Base-by-base conservation (phyloP, 768 basidiomycete species). In the Auriscalpium microsporum region DNA sequence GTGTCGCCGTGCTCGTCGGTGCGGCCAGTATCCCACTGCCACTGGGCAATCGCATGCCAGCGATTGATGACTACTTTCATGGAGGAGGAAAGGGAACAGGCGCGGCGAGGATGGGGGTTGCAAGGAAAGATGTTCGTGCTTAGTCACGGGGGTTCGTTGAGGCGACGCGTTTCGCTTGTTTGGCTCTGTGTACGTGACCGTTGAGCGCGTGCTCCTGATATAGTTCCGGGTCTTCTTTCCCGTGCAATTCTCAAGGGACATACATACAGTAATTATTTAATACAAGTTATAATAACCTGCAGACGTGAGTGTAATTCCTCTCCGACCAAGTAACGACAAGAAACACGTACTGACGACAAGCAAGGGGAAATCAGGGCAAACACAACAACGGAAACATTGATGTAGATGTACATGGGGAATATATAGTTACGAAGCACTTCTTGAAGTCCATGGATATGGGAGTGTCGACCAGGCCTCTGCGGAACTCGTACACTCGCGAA, bases 11-110 rank as follows among this genome's bases (percentile, higher is more conserved):
- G 81, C 44, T 76, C 77, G 28, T 69, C 70, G 19, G 56, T 63
- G 40, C 64, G 67, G 48, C 73, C 70, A 9, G 74, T 77, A 62
- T 92, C 84, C 91, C 91, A 94, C 35, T 84, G 78, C 92, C 91
- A 94, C 64, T 87, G 83, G 0, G 91, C 93, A 42, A 95, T 86
- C 3, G 88, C 87, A 68, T 90, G 83, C 87, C 89, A 93, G 62
- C 81, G 79, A 67, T 92, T 93, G 59, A 95, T 75, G 40, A 72
- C 81, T 17, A 94, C 83, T 67, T 86, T 93, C 91, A 94, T 92
- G 44, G 7, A 35, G 37, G 16, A 19, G 35, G 11, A 21, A 9
- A 16, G 50, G n/a, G 19, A 16, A 8, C 7, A 38, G 50, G 34
- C 8, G 19, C 14, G 47, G 17, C 14, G 40, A 37, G 36, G 13